Evolutionary conservation across 2,329 filamentous ascomycete genomes (phyloP).

Genomic region (Fusarium ambrosium): DNA sequence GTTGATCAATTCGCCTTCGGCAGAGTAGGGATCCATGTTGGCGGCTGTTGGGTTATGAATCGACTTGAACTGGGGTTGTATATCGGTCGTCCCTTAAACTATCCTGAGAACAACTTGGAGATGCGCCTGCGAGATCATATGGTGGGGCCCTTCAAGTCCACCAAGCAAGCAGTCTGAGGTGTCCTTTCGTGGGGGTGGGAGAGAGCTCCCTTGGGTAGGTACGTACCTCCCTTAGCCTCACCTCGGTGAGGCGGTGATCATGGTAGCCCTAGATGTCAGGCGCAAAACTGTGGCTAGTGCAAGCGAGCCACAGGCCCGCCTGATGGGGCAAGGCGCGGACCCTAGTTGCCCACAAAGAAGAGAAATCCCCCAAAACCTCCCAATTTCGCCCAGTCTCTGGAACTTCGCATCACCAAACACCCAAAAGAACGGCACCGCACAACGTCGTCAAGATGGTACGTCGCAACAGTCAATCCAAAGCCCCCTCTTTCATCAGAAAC

Average conservation of each 20-base stretch:
- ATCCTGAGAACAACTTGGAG: conserved; percentile 49
- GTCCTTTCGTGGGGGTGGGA: conserved; percentile 42
- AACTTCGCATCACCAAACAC: conserved; percentile 60
- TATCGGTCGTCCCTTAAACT: conserved; percentile 33
- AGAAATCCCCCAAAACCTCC: conserved; percentile 59
- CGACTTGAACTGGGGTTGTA: conserved; percentile 22
- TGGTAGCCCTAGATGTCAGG: conserved; percentile 45
- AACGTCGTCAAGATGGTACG: conserved; percentile 66
- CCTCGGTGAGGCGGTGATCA: conserved; percentile 37
- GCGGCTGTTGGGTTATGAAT: conserved; percentile 36
- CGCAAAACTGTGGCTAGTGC: conserved; percentile 42
- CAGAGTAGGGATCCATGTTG: conserved; percentile 77
- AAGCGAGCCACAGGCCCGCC: conserved; percentile 45
- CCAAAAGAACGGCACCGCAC: conserved; percentile 57
- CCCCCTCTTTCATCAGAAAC: conserved; percentile 15
- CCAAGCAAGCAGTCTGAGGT: conserved; percentile 9
- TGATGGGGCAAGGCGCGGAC: conserved; percentile 54
- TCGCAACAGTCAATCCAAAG: conserved; percentile 43
- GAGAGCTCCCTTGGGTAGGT: conserved; percentile 21
- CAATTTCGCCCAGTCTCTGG: conserved; percentile 55
- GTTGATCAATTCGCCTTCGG: conserved; percentile 79
- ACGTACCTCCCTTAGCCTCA: conserved; percentile 42
- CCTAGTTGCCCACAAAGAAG: conserved; percentile 60
- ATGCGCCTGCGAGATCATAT: conserved; percentile 45
- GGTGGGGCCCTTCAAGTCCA: conserved; percentile 45